A percentile compares a stretch with the other conserved stretches of the same genome.
Evolutionary conservation across 108 stramenopile species (phyloP).

Genomic region (Mayamaea pseudoterrestris): DNA sequence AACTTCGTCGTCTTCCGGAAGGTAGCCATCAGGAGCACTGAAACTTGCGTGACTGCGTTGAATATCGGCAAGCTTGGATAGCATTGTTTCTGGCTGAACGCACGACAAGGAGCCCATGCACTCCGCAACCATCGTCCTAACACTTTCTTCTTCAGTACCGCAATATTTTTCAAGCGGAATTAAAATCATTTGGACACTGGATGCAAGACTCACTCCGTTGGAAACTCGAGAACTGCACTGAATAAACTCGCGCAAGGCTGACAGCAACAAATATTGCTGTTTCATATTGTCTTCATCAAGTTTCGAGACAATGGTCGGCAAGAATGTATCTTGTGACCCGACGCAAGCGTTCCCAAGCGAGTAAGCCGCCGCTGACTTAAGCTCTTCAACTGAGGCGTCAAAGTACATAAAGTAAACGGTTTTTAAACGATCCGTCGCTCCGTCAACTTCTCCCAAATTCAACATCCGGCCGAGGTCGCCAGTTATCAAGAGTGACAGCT

Average conservation of each 20-base stretch:
- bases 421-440: slow-evolving; percentile 36
- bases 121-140: slow-evolving; percentile 94
- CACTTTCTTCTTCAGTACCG: slow-evolving; percentile 77
- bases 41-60: slow-evolving; percentile 21
- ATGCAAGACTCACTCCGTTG: slow-evolving; percentile 30
- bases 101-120: slow-evolving; percentile 86
- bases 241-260: slow-evolving; percentile 89
- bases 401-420: slow-evolving; percentile 59
- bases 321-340: slow-evolving; percentile 62
- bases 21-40: slow-evolving; percentile 15
- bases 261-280: slow-evolving; percentile 89
- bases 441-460: slow-evolving; percentile 46
- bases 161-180: slow-evolving; percentile 73
- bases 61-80: slow-evolving; percentile 45
- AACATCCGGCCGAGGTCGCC: slow-evolving; percentile 85
- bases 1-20: slow-evolving; percentile 26
- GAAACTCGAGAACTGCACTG: slow-evolving; percentile 55
- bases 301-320: slow-evolving; percentile 75
- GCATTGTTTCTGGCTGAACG: slow-evolving; percentile 52
- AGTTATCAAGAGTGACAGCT: slow-evolving; percentile 74
- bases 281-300: slow-evolving; percentile 63
- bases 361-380: slow-evolving; percentile 89
- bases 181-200: slow-evolving; percentile 53
- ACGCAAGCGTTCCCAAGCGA: slow-evolving; percentile 85
- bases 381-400: slow-evolving; percentile 76